Evolutionary conservation across 2,329 filamentous ascomycete species (phyloP).

Genomic region (Fonsecaea pugnacius): DNA sequence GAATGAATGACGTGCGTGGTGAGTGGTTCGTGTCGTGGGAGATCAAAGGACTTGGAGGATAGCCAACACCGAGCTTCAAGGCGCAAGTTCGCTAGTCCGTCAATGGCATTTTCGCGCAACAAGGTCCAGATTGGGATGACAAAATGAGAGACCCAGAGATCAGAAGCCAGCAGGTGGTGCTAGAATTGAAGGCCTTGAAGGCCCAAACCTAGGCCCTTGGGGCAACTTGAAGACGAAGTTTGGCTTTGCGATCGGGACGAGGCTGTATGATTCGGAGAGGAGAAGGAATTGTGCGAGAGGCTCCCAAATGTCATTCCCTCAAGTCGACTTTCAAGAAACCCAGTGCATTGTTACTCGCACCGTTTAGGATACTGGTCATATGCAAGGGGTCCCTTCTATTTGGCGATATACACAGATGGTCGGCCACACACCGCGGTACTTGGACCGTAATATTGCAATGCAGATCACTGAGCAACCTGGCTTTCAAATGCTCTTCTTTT

Average conservation of each 20-base stretch:
- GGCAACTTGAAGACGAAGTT: not conserved
- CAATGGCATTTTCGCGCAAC: constrained; percentile 10
- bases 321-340: not conserved
- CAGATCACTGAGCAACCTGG: not conserved
- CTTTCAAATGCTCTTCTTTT: not conserved
- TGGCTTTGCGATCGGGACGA: not conserved
- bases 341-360: not conserved
- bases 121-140: constrained; percentile 3
- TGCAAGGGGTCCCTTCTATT: not conserved
- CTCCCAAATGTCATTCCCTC: not conserved
- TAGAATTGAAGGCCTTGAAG: not conserved
- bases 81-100: not conserved
- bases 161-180: constrained; percentile 3
- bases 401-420: not conserved
- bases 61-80: not conserved
- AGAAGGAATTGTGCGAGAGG: not conserved
- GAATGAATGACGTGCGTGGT: constrained; percentile 4
- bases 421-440: constrained; percentile 2
- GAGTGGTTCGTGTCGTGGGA: not conserved
- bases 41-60: not conserved
- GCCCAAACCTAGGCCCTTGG: not conserved
- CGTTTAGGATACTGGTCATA: not conserved
- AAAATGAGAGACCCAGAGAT: constrained; percentile 4
- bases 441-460: not conserved
- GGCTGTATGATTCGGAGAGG: constrained; percentile 1